Percentiles rank a stretch among this genome's conserved stretches.
These are phyloP conservation scores for Cornus kousa DNA, from an alignment of 148 eudicot species.

Conservation along the genomic window DNA sequence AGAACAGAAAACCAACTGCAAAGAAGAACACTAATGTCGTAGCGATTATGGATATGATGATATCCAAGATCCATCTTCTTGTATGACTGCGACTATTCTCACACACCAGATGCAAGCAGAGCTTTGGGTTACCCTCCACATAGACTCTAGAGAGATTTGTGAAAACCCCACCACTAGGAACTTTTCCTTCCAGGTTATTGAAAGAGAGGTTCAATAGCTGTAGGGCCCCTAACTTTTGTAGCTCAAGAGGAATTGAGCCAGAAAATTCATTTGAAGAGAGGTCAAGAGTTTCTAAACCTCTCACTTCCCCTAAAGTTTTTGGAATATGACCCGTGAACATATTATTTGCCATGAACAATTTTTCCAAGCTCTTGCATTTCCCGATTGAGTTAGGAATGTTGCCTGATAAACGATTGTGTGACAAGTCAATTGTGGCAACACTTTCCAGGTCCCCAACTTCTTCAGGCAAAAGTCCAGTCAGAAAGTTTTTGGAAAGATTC, in stretches of 20 bases:
- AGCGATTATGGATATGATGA: neutral
- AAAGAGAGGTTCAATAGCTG: slow-evolving; percentile 27
- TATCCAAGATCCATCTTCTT: neutral
- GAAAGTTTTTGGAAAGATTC: slow-evolving; percentile 41
- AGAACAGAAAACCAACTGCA: neutral
- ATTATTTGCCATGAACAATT: slow-evolving; percentile 12
- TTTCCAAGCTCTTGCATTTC: slow-evolving; percentile 44
- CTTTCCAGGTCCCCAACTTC: slow-evolving; percentile 30
- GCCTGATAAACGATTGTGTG: neutral
- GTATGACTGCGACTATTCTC: neutral
- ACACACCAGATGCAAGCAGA: slow-evolving; percentile 15
- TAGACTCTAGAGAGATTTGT: slow-evolving; percentile 18
- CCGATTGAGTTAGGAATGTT: slow-evolving; percentile 41
- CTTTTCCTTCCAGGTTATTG: slow-evolving; percentile 28
- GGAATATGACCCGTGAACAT: slow-evolving; percentile 44
- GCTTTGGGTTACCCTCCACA: slow-evolving; percentile 26
- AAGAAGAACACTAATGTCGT: neutral
- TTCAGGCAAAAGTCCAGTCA: slow-evolving; percentile 42
- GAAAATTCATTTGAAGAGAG: slow-evolving; percentile 24
- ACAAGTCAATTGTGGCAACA: slow-evolving; percentile 33
- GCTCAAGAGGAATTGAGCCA: slow-evolving; percentile 15
- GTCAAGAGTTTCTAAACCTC: slow-evolving; percentile 17
- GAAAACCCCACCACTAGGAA: slow-evolving; percentile 30
- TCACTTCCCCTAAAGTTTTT: slow-evolving; percentile 26
- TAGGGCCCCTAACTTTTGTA: slow-evolving; percentile 10